phyloP scores from a whole-genome alignment of 495 filamentous ascomycete genomes.

The Penicillium soppii region DNA sequence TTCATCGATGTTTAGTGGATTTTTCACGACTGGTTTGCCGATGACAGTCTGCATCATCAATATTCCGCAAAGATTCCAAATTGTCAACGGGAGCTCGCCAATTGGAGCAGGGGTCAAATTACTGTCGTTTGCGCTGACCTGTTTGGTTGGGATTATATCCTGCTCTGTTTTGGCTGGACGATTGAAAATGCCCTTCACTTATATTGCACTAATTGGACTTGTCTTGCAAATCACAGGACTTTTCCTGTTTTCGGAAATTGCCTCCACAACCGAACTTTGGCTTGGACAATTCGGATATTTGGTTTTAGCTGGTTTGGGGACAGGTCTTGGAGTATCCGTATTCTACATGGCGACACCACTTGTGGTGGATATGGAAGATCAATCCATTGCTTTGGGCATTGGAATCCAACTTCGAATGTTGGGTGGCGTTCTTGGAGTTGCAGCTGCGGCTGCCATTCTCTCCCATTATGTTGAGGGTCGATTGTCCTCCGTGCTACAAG shows the following conservation, averaged over 20 bases:
- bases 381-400: slow-evolving; percentile 24
- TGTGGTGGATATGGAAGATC: slow-evolving; percentile 36
- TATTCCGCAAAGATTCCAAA: slow-evolving; percentile 57
- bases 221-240: slow-evolving; percentile 49
- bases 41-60: slow-evolving; percentile 53
- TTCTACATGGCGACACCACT: slow-evolving; percentile 52
- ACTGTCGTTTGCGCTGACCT: slow-evolving; percentile 31
- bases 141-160: slow-evolving; percentile 20
- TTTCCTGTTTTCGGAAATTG: slow-evolving; percentile 43
- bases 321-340: slow-evolving; percentile 48
- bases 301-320: slow-evolving; percentile 53
- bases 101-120: slow-evolving; percentile 51
- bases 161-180: slow-evolving; percentile 17
- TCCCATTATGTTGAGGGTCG: slow-evolving; percentile 19
- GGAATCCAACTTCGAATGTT: slow-evolving; percentile 22
- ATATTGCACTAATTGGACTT: slow-evolving; percentile 38
- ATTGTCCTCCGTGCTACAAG: not conserved
- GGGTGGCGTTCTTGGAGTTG: slow-evolving; percentile 31
- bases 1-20: slow-evolving; percentile 15
- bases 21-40: slow-evolving; percentile 52
- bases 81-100: slow-evolving; percentile 41
- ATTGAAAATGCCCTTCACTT: slow-evolving; percentile 46
- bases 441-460: slow-evolving; percentile 22
- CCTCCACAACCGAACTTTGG: slow-evolving; percentile 15
- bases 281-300: slow-evolving; percentile 49